Conservation (phyloP, 2,329 filamentous ascomycete species). For the Fusarium nelsonii region DNA sequence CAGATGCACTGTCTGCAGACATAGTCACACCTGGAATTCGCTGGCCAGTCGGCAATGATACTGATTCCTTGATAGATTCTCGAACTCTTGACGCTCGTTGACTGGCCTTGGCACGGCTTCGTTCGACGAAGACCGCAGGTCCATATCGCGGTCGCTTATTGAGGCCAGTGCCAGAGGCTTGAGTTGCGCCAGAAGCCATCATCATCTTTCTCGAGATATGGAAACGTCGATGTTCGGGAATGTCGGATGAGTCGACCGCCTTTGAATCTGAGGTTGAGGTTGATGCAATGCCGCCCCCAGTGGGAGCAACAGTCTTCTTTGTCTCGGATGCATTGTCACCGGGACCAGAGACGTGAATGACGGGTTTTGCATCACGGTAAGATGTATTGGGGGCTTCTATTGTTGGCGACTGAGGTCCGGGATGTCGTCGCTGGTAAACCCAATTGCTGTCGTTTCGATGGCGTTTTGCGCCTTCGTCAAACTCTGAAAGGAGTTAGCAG, state of each 20-base stretch:
- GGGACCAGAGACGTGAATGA: slow-evolving; percentile 63
- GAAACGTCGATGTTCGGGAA: slow-evolving; percentile 63
- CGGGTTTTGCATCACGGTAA: slow-evolving; percentile 51
- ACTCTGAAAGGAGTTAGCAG: slow-evolving; percentile 55
- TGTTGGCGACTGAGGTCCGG: slow-evolving; percentile 46
- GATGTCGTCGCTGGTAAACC: slow-evolving; percentile 67
- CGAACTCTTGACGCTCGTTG: slow-evolving; percentile 39
- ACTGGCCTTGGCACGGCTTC: slow-evolving; percentile 56
- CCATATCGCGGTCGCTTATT: slow-evolving; percentile 58
- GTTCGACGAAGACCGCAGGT: slow-evolving; percentile 69
- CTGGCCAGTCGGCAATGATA: slow-evolving; percentile 9
- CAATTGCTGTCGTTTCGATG: slow-evolving; percentile 64
- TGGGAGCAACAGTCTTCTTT: slow-evolving; percentile 17
- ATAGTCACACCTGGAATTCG: slow-evolving; percentile 9
- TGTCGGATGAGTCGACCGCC: slow-evolving; percentile 15
- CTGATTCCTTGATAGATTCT: slow-evolving; percentile 24
- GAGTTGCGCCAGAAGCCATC: slow-evolving; percentile 45
- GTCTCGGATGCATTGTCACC: slow-evolving; percentile 46
- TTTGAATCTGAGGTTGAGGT: slow-evolving; percentile 27
- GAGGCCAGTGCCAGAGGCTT: slow-evolving; percentile 47
- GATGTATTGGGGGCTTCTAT: slow-evolving; percentile 40
- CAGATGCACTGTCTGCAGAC: neutral
- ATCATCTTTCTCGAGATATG: slow-evolving; percentile 66
- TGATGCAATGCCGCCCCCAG: slow-evolving; percentile 5
- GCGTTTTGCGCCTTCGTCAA: slow-evolving; percentile 66